Base-by-base conservation (phyloP, 352 stramenopile genomes). In the Phytophthora sojae region DNA sequence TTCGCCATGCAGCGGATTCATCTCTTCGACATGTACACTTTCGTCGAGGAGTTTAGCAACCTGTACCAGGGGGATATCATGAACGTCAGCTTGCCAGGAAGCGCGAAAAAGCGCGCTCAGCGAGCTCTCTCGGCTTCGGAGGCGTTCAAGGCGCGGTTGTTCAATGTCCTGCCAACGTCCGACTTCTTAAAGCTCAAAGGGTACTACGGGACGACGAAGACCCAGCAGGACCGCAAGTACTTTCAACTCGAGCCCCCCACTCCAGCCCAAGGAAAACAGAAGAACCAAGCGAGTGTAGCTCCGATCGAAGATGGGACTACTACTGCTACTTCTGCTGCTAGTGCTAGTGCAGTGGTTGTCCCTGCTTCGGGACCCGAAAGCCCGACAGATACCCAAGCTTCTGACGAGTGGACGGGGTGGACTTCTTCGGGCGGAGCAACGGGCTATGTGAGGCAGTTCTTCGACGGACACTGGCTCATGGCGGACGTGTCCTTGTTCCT, bases 401-500 rank as follows among this genome's bases (percentile, higher is more conserved):
- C 69, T n/a, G 64, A 69, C 4, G 70, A 74, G 37, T 74, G 70
- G 65, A 75, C 59, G 23, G 60, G 70, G 5, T 75, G 59, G 65
- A 75, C 47, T 25, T 65, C 60, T 6, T 59, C 60, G 2, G 61
- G 60, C 21, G 66, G 67, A 9, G 21, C 56, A 26, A 75, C 60
- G 17, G 67, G 60, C 9, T 76, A 80, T 6, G 60, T 90, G n/a
- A 75, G 77, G 12, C 73, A 81, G 1, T 92, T 92, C 55, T 89
- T 91, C 52, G 67, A 79, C 35, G 83, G 88, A 0, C 73, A 89
- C 39, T 96, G 88, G 86, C 80, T 95, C 17, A 94, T 86, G 30
- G 78, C 85, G 4, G 89, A 96, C 54, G 83, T 94, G 0, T 95
- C 89, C 3, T 60, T 94, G 14, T 96, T 95, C 54, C 19, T 94